These are phyloP conservation scores for Amesomyces nigricolor DNA, from an alignment of 2,329 filamentous ascomycete genomes.

Conservation along the genomic window DNA sequence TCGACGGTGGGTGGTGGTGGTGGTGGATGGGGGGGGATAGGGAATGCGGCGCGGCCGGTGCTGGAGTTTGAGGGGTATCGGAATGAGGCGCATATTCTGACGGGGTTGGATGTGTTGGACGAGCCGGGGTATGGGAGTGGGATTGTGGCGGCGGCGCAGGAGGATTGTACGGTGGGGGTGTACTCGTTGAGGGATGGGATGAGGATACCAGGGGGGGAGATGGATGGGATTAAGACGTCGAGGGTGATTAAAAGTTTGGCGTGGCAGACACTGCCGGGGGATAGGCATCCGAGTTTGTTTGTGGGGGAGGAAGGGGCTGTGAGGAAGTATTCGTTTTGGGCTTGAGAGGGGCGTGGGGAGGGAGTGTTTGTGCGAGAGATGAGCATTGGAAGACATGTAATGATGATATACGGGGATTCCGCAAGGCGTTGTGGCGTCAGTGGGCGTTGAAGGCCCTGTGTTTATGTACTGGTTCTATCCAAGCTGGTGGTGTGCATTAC, in stretches of 20 bases:
- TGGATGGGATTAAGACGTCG: constrained; percentile 21
- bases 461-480: too few relatives aligned
- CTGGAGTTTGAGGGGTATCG: constrained; percentile 45
- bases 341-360: constrained; percentile 23
- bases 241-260: constrained; percentile 38
- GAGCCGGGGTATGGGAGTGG: constrained; percentile 33
- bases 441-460: not conserved
- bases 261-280: constrained; percentile 42
- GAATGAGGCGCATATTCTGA: constrained; percentile 42
- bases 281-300: constrained; percentile 44
- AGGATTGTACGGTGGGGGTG: constrained; percentile 42
- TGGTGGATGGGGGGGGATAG: not conserved
- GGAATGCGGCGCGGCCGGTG: constrained; percentile 32
- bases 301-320: constrained; percentile 36
- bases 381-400: too few relatives aligned
- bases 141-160: constrained; percentile 48
- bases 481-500: too few relatives aligned
- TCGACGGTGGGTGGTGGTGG: not conserved
- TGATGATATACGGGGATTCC: not conserved
- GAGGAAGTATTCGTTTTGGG: constrained; percentile 40
- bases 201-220: constrained; percentile 29
- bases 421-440: not conserved
- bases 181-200: constrained; percentile 46
- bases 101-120: constrained; percentile 45
- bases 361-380: not conserved